A percentile compares a stretch with the other conserved stretches of the same genome.
Conservation (phyloP, 2,329 filamentous ascomycete genomes). For the Tolypocladium sp. region DNA sequence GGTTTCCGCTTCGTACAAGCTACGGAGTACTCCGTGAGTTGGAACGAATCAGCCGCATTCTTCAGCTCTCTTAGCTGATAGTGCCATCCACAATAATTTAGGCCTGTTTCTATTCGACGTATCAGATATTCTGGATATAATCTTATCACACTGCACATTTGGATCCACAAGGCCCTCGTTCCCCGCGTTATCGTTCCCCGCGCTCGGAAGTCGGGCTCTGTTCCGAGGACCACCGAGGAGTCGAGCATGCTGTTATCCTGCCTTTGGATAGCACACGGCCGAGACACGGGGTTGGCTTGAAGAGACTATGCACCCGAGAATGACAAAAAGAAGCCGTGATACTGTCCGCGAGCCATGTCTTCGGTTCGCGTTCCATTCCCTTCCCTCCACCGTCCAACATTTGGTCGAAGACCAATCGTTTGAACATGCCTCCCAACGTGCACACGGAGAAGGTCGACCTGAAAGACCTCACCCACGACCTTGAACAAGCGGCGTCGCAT, state of each 20-base stretch:
- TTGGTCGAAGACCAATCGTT: neutral
- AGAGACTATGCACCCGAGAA: neutral
- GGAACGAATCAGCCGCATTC: neutral
- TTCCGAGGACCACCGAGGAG: neutral
- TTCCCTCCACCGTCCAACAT: too few species aligned
- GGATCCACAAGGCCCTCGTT: too few species aligned
- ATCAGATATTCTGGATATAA: neutral
- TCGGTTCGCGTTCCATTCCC: neutral
- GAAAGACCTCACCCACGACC: neutral
- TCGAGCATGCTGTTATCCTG: neutral
- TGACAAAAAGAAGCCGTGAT: neutral
- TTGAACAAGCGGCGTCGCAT: neutral
- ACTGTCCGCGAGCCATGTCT: neutral
- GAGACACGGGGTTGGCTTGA: neutral
- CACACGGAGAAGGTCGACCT: neutral
- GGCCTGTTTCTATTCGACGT: neutral
- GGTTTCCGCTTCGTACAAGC: too few species aligned
- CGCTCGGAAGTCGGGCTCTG: neutral
- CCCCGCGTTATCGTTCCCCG: neutral
- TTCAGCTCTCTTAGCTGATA: neutral
- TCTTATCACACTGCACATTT: too few species aligned
- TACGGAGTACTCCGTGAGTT: too few species aligned
- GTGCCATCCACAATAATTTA: neutral
- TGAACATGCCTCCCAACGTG: neutral
- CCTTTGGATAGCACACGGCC: too few species aligned